phyloP scores from a whole-genome alignment of 768 basidiomycete species.

The Collybiopsis confluens region DNA sequence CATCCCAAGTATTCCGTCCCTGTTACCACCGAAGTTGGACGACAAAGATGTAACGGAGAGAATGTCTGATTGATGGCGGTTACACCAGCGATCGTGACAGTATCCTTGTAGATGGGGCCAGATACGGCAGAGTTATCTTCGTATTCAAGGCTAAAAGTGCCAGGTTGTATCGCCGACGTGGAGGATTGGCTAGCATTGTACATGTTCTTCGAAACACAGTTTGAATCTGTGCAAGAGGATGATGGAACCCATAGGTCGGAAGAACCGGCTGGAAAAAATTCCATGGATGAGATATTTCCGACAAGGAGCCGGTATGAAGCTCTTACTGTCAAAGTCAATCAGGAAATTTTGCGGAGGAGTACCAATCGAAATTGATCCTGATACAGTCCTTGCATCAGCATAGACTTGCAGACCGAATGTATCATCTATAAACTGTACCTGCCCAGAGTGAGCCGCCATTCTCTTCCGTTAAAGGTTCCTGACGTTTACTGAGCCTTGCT shows the following conservation, averaged over 20 bases:
- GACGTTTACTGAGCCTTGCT: background rate
- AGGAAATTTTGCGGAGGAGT: constrained; percentile 31
- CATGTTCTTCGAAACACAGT: constrained; percentile 23
- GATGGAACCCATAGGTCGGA: constrained; percentile 25
- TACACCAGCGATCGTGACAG: constrained; percentile 32
- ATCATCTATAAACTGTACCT: constrained; percentile 9
- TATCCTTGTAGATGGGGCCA: constrained; percentile 38
- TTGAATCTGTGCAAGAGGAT: constrained; percentile 19
- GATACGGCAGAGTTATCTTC: constrained; percentile 38
- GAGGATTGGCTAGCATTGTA: constrained; percentile 26
- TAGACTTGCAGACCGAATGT: too few species aligned
- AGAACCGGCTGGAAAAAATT: background rate
- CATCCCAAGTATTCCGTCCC: constrained; percentile 25
- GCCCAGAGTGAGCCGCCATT: background rate
- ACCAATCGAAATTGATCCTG: constrained; percentile 39
- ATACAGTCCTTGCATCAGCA: too few species aligned
- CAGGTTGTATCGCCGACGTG: constrained; percentile 23
- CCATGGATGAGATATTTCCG: background rate
- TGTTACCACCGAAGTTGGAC: constrained; percentile 17
- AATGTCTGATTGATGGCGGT: constrained; percentile 22
- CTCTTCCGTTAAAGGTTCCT: background rate
- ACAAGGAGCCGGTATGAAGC: background rate
- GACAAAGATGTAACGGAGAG: constrained; percentile 32
- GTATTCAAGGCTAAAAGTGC: constrained; percentile 33
- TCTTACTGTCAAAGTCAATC: constrained; percentile 38